Base-by-base conservation (phyloP, 352 stramenopile genomes). In the Pseudoperonospora humuli region DNA sequence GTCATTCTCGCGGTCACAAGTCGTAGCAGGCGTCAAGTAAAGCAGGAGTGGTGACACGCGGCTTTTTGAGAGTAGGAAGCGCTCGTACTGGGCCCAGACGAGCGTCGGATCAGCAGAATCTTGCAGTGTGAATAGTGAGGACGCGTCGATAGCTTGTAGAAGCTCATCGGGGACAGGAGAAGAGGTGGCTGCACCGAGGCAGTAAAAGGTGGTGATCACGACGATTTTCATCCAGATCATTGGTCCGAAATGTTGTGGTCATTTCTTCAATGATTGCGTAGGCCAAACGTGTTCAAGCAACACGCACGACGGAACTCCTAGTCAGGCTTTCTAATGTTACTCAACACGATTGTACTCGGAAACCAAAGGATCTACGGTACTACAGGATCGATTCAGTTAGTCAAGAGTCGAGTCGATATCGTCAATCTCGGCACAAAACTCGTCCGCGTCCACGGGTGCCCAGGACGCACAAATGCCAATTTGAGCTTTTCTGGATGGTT, bases 391-490 rank as follows among this genome's bases (percentile, higher is more conserved):
- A n/a, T n/a, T n/a, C n/a, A n/a, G n/a, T n/a, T n/a, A n/a, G n/a
- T 34, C 35, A 77, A 63, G 48, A 71, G 54, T 78, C 65, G 39
- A 51, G 19, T 68, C 54, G 10, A 64, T 35, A n/a, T 59, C 53
- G 32, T 75, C 59, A 31, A 64, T 49, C 54, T 80, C 67, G 2
- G 71, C 68, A 34, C 71, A 84, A 5, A 80, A 44, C 39, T 80
- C 61, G 36, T 84, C 71, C n/a, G 80, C 56, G 34, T 78, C 50
- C 2, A 68, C 68, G 0, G 74, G 28, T 86, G 78, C 0, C 87
- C 89, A 1, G 89, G 89, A 3, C 89, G 78, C 5, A 97, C 82
- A 3, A 97, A 71, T n/a, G n/a, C n/a, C n/a, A n/a, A n/a, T n/a
- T n/a, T n/a, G n/a, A n/a, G n/a, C n/a, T n/a, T n/a, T n/a, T n/a